Evolutionary conservation across 2,329 filamentous ascomycete species (phyloP).

Genomic region (Plectosphaerella cucumerina): DNA sequence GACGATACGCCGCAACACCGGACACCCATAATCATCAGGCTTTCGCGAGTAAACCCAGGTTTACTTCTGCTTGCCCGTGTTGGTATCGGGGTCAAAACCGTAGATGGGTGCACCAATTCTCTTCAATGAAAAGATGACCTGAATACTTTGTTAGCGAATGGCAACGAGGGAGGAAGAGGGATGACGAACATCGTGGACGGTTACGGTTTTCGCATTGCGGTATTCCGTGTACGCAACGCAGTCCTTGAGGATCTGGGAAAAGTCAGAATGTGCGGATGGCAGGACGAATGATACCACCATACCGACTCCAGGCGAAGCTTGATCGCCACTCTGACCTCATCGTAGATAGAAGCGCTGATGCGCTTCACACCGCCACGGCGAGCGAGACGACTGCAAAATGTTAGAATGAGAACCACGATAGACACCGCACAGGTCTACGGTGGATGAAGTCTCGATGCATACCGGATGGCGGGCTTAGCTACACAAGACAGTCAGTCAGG

Average conservation of each 20-base stretch:
- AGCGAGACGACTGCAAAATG: conserved; percentile 57
- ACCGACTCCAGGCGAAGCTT: conserved; percentile 45
- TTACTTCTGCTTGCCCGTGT: conserved; percentile 1
- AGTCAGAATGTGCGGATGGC: conserved; percentile 6
- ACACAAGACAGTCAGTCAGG: conserved; percentile 6
- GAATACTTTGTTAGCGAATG: conserved; percentile 1
- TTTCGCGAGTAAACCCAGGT: too few species aligned
- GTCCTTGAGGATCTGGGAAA: conserved; percentile 44
- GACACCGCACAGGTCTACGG: neutral
- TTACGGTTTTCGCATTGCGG: conserved; percentile 56
- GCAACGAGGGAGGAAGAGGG: neutral
- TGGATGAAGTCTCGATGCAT: conserved; percentile 13
- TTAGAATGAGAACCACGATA: neutral
- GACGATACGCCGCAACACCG: too few species aligned
- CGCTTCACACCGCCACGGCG: conserved; percentile 74
- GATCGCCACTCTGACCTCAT: conserved; percentile 51
- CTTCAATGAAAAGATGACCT: conserved; percentile 52
- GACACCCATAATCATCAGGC: too few species aligned
- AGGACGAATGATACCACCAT: conserved; percentile 15
- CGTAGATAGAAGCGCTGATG: conserved; percentile 62
- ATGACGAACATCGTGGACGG: conserved; percentile 53
- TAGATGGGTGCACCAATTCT: conserved; percentile 50
- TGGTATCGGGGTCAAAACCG: conserved; percentile 47
- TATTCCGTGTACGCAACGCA: conserved; percentile 50
- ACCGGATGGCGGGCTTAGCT: conserved; percentile 55